Evolutionary conservation across 495 filamentous ascomycete species (phyloP).

Genomic region (Daldinia childiae): DNA sequence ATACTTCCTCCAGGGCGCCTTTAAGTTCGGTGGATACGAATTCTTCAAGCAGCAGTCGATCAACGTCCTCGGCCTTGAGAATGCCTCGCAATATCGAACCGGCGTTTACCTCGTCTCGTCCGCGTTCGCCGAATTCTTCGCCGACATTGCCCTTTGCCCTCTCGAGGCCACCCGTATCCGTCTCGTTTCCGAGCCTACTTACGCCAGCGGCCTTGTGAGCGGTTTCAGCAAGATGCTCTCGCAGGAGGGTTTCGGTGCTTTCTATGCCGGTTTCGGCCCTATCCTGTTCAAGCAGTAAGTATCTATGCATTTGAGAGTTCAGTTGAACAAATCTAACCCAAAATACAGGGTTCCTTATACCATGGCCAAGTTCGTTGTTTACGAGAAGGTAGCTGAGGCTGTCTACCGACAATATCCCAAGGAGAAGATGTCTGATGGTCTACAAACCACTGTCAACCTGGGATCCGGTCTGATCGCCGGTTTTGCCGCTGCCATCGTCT

Average conservation of each 20-base stretch:
- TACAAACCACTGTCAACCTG: constrained; percentile 91
- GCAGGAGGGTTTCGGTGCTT: constrained; percentile 84
- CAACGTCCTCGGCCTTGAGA: constrained; percentile 82
- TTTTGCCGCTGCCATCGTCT: constrained; percentile 96
- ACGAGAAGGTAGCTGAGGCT: constrained; percentile 92
- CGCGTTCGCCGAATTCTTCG: constrained; percentile 89
- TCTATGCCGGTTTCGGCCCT: constrained; percentile 95
- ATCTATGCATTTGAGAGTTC: neutral
- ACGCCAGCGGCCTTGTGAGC: constrained; percentile 80
- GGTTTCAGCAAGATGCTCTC: constrained; percentile 88
- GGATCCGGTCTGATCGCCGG: constrained; percentile 95
- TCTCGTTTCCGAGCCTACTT: constrained; percentile 90
- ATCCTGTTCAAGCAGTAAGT: constrained; percentile 97
- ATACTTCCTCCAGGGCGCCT: constrained; percentile 93
- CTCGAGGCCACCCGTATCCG: constrained; percentile 95
- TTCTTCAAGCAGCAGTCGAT: constrained; percentile 95
- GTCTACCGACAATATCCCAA: constrained; percentile 81
- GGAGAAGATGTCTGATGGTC: constrained; percentile 71
- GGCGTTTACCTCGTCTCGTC: constrained; percentile 89
- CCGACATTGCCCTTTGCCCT: constrained; percentile 92
- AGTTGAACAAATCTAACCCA: neutral
- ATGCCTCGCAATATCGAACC: constrained; percentile 84
- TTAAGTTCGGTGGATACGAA: constrained; percentile 97
- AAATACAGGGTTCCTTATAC: constrained; percentile 89
- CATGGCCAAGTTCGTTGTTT: constrained; percentile 99